phyloP scores from a whole-genome alignment of 805 yeast genomes.

The Candida nonsorbophila region DNA sequence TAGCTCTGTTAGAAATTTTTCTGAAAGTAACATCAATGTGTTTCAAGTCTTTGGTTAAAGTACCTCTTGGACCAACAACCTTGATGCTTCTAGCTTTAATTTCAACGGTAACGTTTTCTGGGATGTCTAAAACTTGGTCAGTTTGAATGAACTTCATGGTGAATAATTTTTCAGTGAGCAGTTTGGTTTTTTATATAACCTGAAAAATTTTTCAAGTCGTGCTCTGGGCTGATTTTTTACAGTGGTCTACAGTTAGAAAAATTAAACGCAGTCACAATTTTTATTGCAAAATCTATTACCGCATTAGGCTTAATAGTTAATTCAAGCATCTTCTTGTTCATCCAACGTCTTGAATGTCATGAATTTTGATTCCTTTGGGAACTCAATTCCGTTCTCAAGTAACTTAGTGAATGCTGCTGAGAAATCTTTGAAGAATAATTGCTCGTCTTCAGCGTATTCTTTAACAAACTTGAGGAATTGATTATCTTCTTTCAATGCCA shows the following conservation, averaged over 20 bases:
- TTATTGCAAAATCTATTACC: no score
- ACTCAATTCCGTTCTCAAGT: conserved; percentile 41
- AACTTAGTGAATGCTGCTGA: conserved; percentile 40
- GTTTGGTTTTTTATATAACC: neutral
- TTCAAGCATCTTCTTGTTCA: conserved; percentile 50
- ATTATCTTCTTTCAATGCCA: conserved; percentile 45
- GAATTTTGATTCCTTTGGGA: conserved; percentile 44
- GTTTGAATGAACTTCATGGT: conserved; percentile 80
- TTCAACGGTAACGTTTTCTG: conserved; percentile 88
- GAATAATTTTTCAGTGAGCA: no score
- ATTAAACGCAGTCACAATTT: no score
- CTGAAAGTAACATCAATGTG: conserved; percentile 93
- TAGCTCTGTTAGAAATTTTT: conserved; percentile 64
- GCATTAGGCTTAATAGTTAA: no score
- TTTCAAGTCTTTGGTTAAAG: conserved; percentile 80
- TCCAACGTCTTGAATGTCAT: conserved; percentile 61
- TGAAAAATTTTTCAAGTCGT: conserved; percentile 1
- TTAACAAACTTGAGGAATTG: conserved; percentile 41
- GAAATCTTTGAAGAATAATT: conserved; percentile 45
- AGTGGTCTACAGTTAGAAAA: no score
- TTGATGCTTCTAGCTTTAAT: conserved; percentile 88
- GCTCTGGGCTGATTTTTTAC: neutral
- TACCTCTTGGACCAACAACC: conserved; percentile 98
- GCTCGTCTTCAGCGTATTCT: conserved; percentile 45
- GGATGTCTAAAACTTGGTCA: conserved; percentile 76